Conservation (phyloP, 2,329 filamentous ascomycete species). For the Alternaria sp. region DNA sequence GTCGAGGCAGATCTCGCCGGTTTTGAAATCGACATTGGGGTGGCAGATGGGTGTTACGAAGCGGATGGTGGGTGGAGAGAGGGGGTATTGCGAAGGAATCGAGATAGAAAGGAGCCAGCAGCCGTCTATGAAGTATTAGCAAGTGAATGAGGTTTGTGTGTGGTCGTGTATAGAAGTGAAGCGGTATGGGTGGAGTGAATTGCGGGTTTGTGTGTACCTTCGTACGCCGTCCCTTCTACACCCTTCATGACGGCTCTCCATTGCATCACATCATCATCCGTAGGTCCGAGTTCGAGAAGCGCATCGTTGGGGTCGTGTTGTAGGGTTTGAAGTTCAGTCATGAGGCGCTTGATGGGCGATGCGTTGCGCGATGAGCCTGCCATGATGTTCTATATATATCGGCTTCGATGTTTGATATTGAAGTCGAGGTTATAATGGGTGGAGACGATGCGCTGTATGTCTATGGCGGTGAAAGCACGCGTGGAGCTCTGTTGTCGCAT, state of each 20-base stretch:
- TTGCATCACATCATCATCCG: conserved; percentile 65
- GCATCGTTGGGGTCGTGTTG: conserved; percentile 64
- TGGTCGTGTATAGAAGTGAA: not conserved
- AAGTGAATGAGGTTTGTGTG: not conserved
- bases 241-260: conserved; percentile 70
- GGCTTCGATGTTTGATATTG: not conserved
- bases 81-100: conserved; percentile 81
- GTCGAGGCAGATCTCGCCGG: conserved; percentile 94
- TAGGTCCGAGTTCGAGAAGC: conserved; percentile 65
- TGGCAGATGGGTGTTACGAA: conserved; percentile 70
- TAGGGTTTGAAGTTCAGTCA: conserved; percentile 69
- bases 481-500: conserved; percentile 10
- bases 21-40: conserved; percentile 59
- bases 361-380: conserved; percentile 44
- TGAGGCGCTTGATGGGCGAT: conserved; percentile 65
- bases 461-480: conserved; percentile 4
- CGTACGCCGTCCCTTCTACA: conserved; percentile 66
- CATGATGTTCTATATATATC: conserved; percentile 28
- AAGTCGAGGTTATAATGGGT: not conserved
- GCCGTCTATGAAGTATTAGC: conserved; percentile 61
- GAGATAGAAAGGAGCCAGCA: conserved; percentile 83
- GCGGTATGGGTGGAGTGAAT: not conserved
- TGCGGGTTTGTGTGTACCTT: conserved; percentile 56
- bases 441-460: conserved; percentile 5
- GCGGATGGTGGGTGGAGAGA: conserved; percentile 76